Percentiles rank a stretch among this genome's conserved stretches.
These are phyloP conservation scores for Phytophthora quininea DNA, from an alignment of 352 stramenopile species.

Conservation along the genomic window DNA sequence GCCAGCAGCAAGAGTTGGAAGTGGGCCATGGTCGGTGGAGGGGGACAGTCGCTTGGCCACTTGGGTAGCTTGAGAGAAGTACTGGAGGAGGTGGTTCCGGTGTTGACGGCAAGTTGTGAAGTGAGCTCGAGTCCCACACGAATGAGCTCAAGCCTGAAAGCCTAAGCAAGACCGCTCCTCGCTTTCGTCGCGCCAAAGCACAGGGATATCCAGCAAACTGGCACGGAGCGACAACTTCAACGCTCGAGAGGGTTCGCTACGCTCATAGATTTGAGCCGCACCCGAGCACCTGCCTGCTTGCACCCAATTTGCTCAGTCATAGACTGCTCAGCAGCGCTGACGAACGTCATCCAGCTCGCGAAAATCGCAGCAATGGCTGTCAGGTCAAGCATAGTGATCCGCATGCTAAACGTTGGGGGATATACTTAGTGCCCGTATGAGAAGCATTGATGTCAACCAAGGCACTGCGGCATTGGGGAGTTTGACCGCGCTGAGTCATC, in stretches of 20 bases:
- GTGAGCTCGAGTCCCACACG: slow-evolving; percentile 7
- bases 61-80: slow-evolving; percentile 17
- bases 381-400: too few species aligned
- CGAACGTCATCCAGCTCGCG: not conserved
- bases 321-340: not conserved
- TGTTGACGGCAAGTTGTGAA: slow-evolving; percentile 27
- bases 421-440: too few species aligned
- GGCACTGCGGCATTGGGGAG: too few species aligned
- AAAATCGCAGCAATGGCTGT: not conserved
- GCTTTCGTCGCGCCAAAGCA: not conserved
- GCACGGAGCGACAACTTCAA: slow-evolving; percentile 22
- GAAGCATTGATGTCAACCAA: too few species aligned
- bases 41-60: slow-evolving; percentile 23
- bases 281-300: not conserved
- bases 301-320: slow-evolving; percentile 6
- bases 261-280: not conserved
- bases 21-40: slow-evolving; percentile 10
- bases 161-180: not conserved
- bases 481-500: not conserved
- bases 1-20: slow-evolving; percentile 9
- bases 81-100: slow-evolving; percentile 30
- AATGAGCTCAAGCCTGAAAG: not conserved
- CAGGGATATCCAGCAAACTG: slow-evolving; percentile 17
- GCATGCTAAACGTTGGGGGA: too few species aligned
- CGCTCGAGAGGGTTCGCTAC: not conserved